Base-by-base conservation (phyloP, 805 yeast genomes). In the Wickerhamomyces sydowiorum region DNA sequence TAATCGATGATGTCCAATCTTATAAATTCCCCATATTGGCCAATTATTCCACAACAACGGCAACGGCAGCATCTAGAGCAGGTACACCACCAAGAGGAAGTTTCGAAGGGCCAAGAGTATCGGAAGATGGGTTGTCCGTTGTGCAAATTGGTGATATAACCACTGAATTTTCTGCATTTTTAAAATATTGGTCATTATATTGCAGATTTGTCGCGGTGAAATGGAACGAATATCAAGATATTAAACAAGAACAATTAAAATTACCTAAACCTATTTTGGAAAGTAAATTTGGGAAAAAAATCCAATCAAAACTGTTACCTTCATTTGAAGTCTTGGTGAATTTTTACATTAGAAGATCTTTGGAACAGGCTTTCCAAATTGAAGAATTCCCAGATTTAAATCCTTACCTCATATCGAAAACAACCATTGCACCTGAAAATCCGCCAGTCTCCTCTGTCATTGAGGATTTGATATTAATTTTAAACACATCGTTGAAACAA, bases 151-250 rank as follows among this genome's bases (percentile, higher is more conserved):
- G 86, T n/a, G 78, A 75, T 43, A 54, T 84, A 18, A 65, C 85
- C 10, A 74, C 71, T 41, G 97, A 93, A 53, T 64, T 86, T 14
- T 76, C 95, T 0, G 69, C 82, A 8, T 83, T 93, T 58, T 65
- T 91, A 55, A 86, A 85, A 55, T 80, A 88, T 47, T 91, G 98
- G 98, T 70, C 86, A 17, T 70, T 83, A 66, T 87, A 86, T 57
- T 72, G 83, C 44, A 77, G 78, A 53, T 89, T 88, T 52, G 73
- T 86, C 51, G 75, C 84, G 1, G 72, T 76, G 17, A 76, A 83
- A 44, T 87, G 90, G 80, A 72, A 72, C 41, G 76, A 72, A 39
- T 69, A 74, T 36, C 41, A 56, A 48, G 46, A 56, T 39, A 37
- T 50, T 22, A 35, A 42, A 36, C 45, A 48, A 18, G 49, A 58